A percentile compares a stretch with the other conserved stretches of the same genome.
These are phyloP conservation scores for Berkeleyomyces rouxiae DNA, from an alignment of 2,329 filamentous ascomycete genomes.

Conservation along the genomic window DNA sequence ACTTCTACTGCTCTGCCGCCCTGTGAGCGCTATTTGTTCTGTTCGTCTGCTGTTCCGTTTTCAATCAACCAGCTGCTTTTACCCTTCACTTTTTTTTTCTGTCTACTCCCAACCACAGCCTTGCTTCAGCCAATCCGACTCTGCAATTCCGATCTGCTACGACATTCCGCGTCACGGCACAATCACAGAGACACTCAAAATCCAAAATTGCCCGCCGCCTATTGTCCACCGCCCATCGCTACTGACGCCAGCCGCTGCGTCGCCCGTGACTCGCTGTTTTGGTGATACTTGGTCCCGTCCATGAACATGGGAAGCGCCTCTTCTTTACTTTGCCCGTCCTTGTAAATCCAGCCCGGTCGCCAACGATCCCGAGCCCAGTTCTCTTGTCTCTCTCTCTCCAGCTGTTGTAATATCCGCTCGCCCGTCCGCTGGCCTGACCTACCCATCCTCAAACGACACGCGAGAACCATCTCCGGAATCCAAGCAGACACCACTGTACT, in stretches of 20 bases:
- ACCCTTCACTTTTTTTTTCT: neutral
- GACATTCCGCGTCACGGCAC: too few species aligned
- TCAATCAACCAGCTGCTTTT: slow-evolving; percentile 7
- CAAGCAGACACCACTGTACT: neutral
- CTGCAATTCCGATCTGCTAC: too few species aligned
- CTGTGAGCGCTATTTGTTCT: neutral
- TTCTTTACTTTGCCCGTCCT: slow-evolving; percentile 6
- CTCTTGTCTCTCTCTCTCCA: neutral
- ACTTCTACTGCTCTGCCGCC: neutral
- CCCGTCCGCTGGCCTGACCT: neutral
- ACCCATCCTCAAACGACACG: neutral
- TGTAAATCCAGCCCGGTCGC: neutral
- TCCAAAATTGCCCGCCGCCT: too few species aligned
- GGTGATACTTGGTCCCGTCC: neutral
- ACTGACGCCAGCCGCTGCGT: too few species aligned
- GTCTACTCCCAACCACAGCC: neutral
- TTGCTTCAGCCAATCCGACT: too few species aligned
- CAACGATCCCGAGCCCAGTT: neutral
- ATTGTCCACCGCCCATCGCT: too few species aligned
- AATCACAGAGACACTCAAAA: too few species aligned
- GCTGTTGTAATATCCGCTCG: neutral
- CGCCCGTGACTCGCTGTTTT: neutral
- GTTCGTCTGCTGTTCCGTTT: neutral
- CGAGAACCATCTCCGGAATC: neutral
- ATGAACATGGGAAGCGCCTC: slow-evolving; percentile 2